phyloP scores from a whole-genome alignment of 495 filamentous ascomycete species.

The Penicillium daleae region DNA sequence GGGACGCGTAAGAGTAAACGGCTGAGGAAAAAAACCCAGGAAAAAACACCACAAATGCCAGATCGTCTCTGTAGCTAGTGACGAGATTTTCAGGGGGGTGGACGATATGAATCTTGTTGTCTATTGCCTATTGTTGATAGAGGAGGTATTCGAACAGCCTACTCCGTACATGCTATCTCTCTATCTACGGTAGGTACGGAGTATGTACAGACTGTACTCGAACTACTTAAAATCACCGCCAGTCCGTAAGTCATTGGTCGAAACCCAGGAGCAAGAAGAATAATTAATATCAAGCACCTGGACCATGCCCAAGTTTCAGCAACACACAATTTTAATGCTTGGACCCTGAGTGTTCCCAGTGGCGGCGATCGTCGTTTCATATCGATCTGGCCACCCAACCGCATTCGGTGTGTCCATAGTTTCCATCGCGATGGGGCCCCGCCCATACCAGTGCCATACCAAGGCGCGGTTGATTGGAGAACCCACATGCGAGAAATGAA shows the following conservation, averaged over 20 bases:
- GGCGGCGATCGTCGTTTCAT: constrained; percentile 30
- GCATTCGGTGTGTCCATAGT: constrained; percentile 24
- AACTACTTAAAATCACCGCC: too few relatives aligned
- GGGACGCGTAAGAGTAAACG: constrained; percentile 34
- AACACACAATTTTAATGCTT: constrained; percentile 12
- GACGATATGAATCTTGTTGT: background rate
- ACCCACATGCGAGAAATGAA: constrained; percentile 1
- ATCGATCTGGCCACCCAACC: constrained; percentile 21
- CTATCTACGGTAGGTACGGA: too few relatives aligned
- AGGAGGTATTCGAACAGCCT: background rate
- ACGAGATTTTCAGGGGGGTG: background rate
- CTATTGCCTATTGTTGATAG: background rate
- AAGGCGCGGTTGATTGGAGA: constrained; percentile 10
- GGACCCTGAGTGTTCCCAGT: constrained; percentile 24
- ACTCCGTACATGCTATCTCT: too few relatives aligned
- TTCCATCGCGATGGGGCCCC: constrained; percentile 13
- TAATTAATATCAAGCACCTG: background rate
- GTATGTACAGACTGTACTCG: too few relatives aligned
- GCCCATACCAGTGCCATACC: constrained; percentile 2
- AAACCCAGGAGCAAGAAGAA: too few relatives aligned
- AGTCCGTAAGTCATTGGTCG: background rate
- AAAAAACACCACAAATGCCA: background rate
- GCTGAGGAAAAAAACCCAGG: constrained; percentile 10
- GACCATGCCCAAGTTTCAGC: constrained; percentile 9
- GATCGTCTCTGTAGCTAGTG: background rate